phyloP scores from a whole-genome alignment of 345 rosid genomes.

The Bretschneidera sinensis region DNA sequence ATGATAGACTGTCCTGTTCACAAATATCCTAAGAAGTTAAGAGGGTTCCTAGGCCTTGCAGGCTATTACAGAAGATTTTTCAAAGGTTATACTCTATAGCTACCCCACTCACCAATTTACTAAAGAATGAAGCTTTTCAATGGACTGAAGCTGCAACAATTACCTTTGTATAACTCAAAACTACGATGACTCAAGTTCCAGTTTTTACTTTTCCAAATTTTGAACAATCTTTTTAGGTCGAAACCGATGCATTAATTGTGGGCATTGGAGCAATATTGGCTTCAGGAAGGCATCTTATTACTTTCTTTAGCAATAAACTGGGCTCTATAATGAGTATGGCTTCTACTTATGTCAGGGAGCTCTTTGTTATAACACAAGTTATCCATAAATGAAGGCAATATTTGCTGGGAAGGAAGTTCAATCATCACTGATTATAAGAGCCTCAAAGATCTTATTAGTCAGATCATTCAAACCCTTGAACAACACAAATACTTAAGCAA shows the following conservation, averaged over 20 bases:
- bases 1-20: not conserved
- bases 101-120: not conserved
- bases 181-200: not conserved
- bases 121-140: not conserved
- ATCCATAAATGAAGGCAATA: too few species aligned
- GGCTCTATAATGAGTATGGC: too few species aligned
- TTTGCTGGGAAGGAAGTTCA: too few species aligned
- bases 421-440: too few species aligned
- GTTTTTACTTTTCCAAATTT: not conserved
- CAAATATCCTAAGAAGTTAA: not conserved
- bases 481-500: too few species aligned
- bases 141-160: not conserved
- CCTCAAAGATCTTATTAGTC: too few species aligned
- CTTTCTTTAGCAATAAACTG: not conserved
- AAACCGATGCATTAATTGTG: not conserved
- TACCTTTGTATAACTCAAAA: not conserved
- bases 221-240: not conserved
- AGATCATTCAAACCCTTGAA: too few species aligned
- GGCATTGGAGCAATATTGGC: constrained; percentile 1
- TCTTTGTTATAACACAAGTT: too few species aligned
- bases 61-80: not conserved
- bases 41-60: not conserved
- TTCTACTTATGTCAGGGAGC: too few species aligned
- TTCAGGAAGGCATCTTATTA: not conserved
- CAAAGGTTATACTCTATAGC: not conserved